A percentile compares a stretch with the other conserved stretches of the same genome.
These are phyloP conservation scores for Wickerhamiella australiensis DNA, from an alignment of 805 yeast genomes.

Conservation along the genomic window DNA sequence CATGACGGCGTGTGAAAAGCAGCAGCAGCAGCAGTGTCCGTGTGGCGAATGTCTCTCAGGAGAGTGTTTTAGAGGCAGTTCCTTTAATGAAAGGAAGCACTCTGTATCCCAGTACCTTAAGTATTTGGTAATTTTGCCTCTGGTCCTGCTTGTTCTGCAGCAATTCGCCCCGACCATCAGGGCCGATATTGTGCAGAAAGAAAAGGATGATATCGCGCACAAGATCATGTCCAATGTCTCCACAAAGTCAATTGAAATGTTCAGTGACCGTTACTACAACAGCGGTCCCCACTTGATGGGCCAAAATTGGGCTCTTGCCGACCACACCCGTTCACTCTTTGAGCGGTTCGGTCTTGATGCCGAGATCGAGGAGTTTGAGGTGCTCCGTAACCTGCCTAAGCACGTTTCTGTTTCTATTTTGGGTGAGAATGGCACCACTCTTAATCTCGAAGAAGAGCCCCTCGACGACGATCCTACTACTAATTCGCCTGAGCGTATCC, in stretches of 20 bases:
- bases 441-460: slow-evolving; percentile 42
- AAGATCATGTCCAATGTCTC: slow-evolving; percentile 13
- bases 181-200: not conserved
- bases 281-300: slow-evolving; percentile 30
- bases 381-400: slow-evolving; percentile 52
- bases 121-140: not conserved
- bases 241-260: slow-evolving; percentile 12
- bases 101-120: not conserved
- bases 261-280: slow-evolving; percentile 21
- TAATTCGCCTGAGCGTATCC: slow-evolving; percentile 37
- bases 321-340: slow-evolving; percentile 51
- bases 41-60: not conserved
- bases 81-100: not conserved
- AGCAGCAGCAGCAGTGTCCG: slow-evolving; percentile 5
- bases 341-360: slow-evolving; percentile 48
- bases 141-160: not conserved
- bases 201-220: not conserved
- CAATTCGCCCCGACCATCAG: not conserved
- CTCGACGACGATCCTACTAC: slow-evolving; percentile 44
- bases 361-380: slow-evolving; percentile 44
- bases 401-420: slow-evolving; percentile 41
- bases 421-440: slow-evolving; percentile 24
- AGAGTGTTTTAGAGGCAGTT: not conserved
- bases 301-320: slow-evolving; percentile 29
- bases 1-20: slow-evolving; percentile 4